A percentile compares a stretch with the other conserved stretches of the same genome.
Evolutionary conservation across 2,329 filamentous ascomycete genomes (phyloP).

Genomic region (Trichophyton benhamiae): DNA sequence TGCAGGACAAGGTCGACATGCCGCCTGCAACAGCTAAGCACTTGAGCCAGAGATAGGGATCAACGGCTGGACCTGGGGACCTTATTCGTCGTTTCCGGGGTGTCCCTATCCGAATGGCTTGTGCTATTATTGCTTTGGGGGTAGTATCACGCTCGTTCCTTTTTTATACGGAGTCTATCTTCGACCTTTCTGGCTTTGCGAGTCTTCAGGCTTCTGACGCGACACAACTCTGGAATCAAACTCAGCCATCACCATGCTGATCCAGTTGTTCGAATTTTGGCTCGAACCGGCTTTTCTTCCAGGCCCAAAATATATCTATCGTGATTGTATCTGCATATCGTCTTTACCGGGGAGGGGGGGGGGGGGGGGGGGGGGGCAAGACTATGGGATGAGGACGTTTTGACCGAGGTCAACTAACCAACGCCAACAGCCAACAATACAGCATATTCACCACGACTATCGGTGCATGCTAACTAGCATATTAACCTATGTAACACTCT

Average conservation of each 20-base stretch:
- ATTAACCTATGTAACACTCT: not conserved
- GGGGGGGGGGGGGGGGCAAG: too few species aligned
- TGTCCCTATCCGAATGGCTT: not conserved
- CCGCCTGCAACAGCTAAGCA: not conserved
- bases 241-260: not conserved
- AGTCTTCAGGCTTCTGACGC: not conserved
- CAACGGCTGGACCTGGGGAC: not conserved
- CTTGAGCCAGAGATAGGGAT: not conserved
- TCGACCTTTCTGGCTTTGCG: not conserved
- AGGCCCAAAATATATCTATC: too few species aligned
- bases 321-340: too few species aligned
- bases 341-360: too few species aligned
- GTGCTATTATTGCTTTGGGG: not conserved
- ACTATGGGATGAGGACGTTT: not conserved
- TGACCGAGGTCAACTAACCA: not conserved
- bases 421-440: not conserved
- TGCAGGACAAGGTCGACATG: not conserved
- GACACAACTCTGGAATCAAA: not conserved
- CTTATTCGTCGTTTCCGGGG: not conserved
- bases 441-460: not conserved
- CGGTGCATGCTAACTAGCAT: not conserved
- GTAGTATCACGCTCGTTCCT: not conserved
- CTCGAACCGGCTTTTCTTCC: not conserved
- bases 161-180: not conserved
- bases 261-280: not conserved